Conservation (phyloP, 2,329 filamentous ascomycete species). For the Colletotrichum lindemuthianum region DNA sequence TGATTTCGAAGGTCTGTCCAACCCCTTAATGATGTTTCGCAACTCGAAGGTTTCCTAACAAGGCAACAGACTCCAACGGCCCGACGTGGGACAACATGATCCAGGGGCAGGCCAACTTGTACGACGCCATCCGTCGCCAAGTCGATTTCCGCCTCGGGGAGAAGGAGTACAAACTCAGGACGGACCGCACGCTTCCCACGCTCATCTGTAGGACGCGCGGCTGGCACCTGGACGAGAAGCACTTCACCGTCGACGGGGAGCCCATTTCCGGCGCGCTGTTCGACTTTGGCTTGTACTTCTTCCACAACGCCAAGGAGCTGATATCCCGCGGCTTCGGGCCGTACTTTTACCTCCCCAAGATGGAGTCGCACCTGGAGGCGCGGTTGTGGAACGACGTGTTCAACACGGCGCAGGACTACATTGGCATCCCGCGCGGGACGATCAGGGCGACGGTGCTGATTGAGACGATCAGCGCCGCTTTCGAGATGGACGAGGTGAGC, state of each 20-base stretch:
- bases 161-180: conserved; percentile 93
- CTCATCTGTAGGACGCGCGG: conserved; percentile 87
- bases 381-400: conserved; percentile 93
- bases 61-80: conserved; percentile 73
- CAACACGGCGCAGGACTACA: conserved; percentile 87
- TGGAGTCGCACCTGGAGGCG: conserved; percentile 91
- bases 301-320: conserved; percentile 87
- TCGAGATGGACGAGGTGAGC: conserved; percentile 84
- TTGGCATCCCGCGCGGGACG: conserved; percentile 82
- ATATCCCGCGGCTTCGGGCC: conserved; percentile 81
- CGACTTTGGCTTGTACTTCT: conserved; percentile 94
- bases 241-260: conserved; percentile 88
- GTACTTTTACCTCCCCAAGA: conserved; percentile 93
- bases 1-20: conserved; percentile 72
- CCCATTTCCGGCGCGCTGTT: conserved; percentile 86
- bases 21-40: background rate
- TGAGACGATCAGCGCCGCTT: conserved; percentile 90
- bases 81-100: conserved; percentile 97
- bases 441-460: conserved; percentile 90
- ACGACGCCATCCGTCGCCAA: conserved; percentile 86
- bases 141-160: conserved; percentile 89
- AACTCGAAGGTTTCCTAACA: background rate
- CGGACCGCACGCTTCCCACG: conserved; percentile 80
- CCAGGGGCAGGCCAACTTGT: conserved; percentile 89
- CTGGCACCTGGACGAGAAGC: conserved; percentile 94